A percentile compares a stretch with the other conserved stretches of the same genome.
These are phyloP conservation scores for Eucalyptus tenuipes DNA, from an alignment of 345 rosid species.

Conservation along the genomic window DNA sequence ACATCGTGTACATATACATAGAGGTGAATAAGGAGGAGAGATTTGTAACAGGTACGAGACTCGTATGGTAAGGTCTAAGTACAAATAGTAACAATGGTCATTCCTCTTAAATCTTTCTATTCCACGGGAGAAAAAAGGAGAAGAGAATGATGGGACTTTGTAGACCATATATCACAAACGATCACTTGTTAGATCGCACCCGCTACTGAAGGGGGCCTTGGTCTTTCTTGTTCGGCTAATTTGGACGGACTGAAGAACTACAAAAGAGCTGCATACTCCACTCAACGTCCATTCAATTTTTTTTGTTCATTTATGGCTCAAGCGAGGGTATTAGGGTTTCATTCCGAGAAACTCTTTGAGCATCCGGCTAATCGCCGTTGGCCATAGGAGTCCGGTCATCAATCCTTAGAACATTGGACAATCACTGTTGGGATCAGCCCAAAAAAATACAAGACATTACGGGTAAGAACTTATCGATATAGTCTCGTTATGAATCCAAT, in stretches of 20 bases:
- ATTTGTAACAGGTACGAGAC: neutral
- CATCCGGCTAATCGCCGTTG: neutral
- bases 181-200: neutral
- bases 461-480: neutral
- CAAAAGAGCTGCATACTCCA: neutral
- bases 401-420: neutral
- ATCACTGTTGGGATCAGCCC: neutral
- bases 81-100: neutral
- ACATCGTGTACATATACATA: neutral
- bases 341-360: neutral
- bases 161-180: neutral
- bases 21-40: neutral
- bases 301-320: neutral
- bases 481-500: neutral
- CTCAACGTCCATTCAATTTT: neutral
- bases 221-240: neutral
- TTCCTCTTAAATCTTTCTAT: neutral
- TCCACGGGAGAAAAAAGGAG: neutral
- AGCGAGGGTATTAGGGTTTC: neutral
- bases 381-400: neutral
- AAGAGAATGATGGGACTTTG: neutral
- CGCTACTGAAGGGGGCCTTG: neutral
- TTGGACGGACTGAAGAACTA: neutral
- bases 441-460: neutral
- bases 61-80: neutral